Conservation (phyloP, 2,329 filamentous ascomycete species). For the Trichoderma brevicompactum region DNA sequence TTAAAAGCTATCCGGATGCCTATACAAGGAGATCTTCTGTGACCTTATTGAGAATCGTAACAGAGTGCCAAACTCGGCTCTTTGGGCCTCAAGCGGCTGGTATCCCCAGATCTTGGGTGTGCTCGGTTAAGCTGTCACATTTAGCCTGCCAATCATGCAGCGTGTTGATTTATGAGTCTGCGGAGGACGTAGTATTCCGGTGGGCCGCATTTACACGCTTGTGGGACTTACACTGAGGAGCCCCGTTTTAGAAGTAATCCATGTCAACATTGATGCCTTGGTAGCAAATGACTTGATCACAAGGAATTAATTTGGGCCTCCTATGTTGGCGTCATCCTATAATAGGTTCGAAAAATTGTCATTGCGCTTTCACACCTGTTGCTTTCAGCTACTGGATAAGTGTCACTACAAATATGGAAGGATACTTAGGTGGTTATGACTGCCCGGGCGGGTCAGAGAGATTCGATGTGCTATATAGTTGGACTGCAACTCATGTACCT, state of each 20-base stretch:
- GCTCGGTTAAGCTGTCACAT: conserved; percentile 18
- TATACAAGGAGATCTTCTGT: not conserved
- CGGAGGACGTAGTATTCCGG: conserved; percentile 19
- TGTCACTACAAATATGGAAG: no score
- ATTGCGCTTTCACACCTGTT: no score
- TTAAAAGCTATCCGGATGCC: not conserved
- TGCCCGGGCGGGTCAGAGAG: no score
- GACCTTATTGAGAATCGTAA: not conserved
- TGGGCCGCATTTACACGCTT: not conserved
- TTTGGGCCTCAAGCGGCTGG: not conserved
- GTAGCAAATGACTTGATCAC: not conserved
- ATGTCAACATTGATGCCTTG: no score
- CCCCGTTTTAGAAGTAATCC: not conserved
- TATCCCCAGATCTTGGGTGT: conserved; percentile 24
- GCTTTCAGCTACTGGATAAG: no score
- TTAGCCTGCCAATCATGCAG: conserved; percentile 24
- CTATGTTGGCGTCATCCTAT: no score
- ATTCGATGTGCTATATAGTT: no score
- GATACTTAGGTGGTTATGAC: no score
- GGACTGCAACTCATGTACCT: no score
- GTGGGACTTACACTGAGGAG: not conserved
- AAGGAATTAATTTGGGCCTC: not conserved
- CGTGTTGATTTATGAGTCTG: not conserved
- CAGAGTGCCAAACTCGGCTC: not conserved
- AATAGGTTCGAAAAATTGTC: no score